Evolutionary conservation across 306 rosid genomes (phyloP), one percentile per base, ranked within the genome.

Genomic region (Psophocarpus tetragonolobus): DNA sequence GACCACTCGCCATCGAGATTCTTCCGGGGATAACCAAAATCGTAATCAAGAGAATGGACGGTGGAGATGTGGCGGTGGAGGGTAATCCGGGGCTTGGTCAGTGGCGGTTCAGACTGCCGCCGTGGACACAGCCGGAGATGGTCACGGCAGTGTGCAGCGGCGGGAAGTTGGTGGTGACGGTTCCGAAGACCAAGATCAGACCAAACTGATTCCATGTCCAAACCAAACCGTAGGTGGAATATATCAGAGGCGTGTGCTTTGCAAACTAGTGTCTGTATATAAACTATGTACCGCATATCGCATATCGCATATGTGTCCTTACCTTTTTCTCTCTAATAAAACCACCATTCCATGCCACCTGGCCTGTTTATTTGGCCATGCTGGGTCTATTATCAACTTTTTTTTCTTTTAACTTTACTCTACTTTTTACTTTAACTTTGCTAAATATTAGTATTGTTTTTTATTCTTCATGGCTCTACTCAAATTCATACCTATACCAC

Each of bases 61-160:
- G 87, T 0, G 62, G 66, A 6, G 88, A 88, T 53, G 61, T 80
- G 11, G 29, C 60, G 7, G 68, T 39, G 48, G 48, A 6, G 1
- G 57, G 72, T 56, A 17, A 39, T 24, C 18, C 27, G 0, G 80
- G 71, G 1, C 47, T 75, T 33, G 87, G 83, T 66, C 45, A 65
- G 0, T 84, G 90, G 88, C 79, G 93, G 74, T 89, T 71, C 70
- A 64, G 90, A 1, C 87, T 89, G 3, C 93, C 93, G 3, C 62
- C 83, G 13, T 72, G 78, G 42, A 81, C 87, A 4, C 73, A 74
- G 68, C 93, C 86, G n/a, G 82, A 85, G 85, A 67, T 76, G 85
- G 85, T 87, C 3, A 75, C 63, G 26, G 89, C 93, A 1, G 78
- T 69, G 3, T 87, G 77, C 48, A 35, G 35, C 36, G 87, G 85